Conservation (phyloP, 148 eudicot species). For the Rheum nobile region DNA sequence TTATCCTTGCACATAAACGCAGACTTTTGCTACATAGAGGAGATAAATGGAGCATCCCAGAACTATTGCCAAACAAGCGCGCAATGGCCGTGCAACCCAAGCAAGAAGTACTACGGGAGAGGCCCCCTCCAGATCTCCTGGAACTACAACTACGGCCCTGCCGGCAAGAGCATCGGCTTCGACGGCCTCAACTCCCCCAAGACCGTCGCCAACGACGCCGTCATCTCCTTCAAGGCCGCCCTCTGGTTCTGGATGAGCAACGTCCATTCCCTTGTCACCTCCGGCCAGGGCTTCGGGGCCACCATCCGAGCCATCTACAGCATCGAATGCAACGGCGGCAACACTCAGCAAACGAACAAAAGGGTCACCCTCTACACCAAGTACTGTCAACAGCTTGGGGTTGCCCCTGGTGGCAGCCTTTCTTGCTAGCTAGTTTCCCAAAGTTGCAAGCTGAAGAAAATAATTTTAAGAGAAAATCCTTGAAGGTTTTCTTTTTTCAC, state of each 20-base stretch:
- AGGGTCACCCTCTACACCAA: constrained; percentile 21
- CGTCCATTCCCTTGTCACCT: constrained; percentile 18
- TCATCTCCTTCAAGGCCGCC: constrained; percentile 25
- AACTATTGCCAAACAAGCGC: constrained; percentile 32
- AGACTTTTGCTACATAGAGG: constrained; percentile 50
- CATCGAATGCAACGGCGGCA: constrained; percentile 23
- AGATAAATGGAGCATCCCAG: constrained; percentile 27
- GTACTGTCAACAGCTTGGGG: constrained; percentile 32
- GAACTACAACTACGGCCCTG: constrained; percentile 39
- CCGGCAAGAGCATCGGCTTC: constrained; percentile 31
- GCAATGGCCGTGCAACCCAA: constrained; percentile 24
- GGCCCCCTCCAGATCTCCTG: constrained; percentile 35
- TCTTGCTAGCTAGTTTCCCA: constrained; percentile 10
- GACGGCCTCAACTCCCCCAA: constrained; percentile 37
- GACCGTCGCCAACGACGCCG: constrained; percentile 20
- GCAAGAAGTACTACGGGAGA: constrained; percentile 23
- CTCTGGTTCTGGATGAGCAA: constrained; percentile 39
- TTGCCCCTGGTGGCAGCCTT: constrained; percentile 23
- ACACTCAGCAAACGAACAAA: constrained; percentile 15
- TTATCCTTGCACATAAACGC: not conserved
- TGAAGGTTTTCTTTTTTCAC: not conserved
- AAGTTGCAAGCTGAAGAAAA: not conserved
- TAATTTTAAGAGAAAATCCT: not conserved
- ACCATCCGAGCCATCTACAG: constrained; percentile 31
- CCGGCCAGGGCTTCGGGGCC: constrained; percentile 24